Conservation (phyloP, 140 eudicot species). For the Bidens hawaiensis region DNA sequence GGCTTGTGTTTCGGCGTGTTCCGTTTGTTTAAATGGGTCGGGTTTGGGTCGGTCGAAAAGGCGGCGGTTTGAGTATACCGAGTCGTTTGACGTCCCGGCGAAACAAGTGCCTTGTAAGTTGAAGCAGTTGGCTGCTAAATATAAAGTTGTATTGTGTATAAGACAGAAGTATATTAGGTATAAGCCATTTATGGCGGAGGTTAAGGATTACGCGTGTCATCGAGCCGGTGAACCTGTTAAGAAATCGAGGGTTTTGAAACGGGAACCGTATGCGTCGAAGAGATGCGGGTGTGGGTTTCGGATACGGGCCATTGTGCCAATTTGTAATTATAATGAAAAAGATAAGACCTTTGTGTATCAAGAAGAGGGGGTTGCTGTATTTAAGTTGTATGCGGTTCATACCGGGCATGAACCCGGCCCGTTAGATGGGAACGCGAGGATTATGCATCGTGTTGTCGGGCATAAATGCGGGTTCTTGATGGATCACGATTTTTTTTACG, state of each 20-base stretch:
- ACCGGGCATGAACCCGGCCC: too few relatives aligned
- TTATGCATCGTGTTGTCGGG: conserved; percentile 86
- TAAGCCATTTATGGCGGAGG: conserved; percentile 48
- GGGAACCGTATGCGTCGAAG: conserved; percentile 85
- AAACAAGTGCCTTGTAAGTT: background rate
- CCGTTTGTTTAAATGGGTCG: conserved; percentile 13
- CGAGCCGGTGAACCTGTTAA: conserved; percentile 87
- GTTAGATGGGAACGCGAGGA: too few relatives aligned
- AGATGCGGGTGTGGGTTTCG: conserved; percentile 92
- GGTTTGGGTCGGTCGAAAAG: background rate
- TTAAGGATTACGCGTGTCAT: conserved; percentile 73
- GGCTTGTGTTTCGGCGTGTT: conserved; percentile 65
- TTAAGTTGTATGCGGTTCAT: too few relatives aligned
- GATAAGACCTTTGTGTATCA: conserved; percentile 90
- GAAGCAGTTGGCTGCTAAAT: background rate
- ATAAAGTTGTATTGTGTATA: background rate
- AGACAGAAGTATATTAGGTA: conserved; percentile 83
- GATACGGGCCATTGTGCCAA: conserved; percentile 85
- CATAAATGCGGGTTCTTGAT: conserved; percentile 60
- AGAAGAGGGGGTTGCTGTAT: conserved; percentile 99
- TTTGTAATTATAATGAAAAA: conserved; percentile 79
- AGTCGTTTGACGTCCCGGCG: background rate
- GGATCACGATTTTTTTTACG: conserved; percentile 72
- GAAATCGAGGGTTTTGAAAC: conserved; percentile 61
- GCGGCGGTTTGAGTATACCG: background rate